Evolutionary conservation across 345 rosid genomes (phyloP).

Genomic region (Streptanthus diversifolius): DNA sequence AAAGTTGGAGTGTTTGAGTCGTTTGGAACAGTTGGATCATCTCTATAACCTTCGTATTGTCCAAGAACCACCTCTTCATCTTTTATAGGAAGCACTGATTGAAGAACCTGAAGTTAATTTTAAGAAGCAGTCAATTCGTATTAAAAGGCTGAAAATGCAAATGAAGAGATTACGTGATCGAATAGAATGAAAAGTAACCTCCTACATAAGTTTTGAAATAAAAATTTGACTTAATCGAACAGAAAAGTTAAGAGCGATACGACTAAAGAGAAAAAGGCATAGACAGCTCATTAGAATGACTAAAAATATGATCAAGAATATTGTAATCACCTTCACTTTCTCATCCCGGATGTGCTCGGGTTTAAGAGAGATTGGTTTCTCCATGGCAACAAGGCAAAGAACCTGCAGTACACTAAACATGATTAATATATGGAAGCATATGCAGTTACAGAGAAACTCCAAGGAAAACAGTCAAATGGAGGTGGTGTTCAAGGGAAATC

Average conservation of each 20-base stretch:
- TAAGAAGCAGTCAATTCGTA: slow-evolving; percentile 14
- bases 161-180: background rate
- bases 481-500: background rate
- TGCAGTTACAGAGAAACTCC: background rate
- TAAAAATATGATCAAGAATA: background rate
- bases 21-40: slow-evolving; percentile 95
- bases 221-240: background rate
- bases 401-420: slow-evolving; percentile 48
- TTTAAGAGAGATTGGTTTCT: slow-evolving; percentile 92
- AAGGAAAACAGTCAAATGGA: background rate
- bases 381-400: slow-evolving; percentile 95
- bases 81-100: slow-evolving; percentile 81
- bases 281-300: background rate
- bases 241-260: background rate
- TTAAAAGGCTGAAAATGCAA: slow-evolving; percentile 2
- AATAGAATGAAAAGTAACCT: background rate
- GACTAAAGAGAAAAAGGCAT: background rate
- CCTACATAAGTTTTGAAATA: background rate
- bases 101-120: slow-evolving; percentile 68
- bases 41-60: slow-evolving; percentile 85
- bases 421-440: slow-evolving; percentile 1
- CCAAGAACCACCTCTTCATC: slow-evolving; percentile 97
- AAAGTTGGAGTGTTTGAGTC: slow-evolving; percentile 92
- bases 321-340: slow-evolving; percentile 82
- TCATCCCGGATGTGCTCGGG: slow-evolving; percentile 98